phyloP scores from a whole-genome alignment of 2,329 filamentous ascomycete species.

The Xylaria hypoxylon region DNA sequence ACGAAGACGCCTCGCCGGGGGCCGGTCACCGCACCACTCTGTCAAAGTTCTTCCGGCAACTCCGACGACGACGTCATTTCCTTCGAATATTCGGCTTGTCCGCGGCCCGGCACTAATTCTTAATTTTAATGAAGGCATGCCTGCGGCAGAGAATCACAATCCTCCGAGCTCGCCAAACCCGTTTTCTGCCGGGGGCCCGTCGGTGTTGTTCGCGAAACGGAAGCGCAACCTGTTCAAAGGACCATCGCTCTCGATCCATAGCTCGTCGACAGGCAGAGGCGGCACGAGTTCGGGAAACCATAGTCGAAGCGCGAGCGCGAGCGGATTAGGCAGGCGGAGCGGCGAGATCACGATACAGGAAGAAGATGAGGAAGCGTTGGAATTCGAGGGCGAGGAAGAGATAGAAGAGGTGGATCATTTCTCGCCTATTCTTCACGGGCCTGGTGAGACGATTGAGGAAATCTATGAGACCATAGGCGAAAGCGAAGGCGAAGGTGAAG shows the following conservation, averaged over 20 bases:
- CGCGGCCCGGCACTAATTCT: conserved; percentile 68
- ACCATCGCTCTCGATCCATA: conserved; percentile 71
- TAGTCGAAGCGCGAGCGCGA: conserved; percentile 71
- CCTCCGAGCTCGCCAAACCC: conserved; percentile 68
- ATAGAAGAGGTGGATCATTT: conserved; percentile 53
- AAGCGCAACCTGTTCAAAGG: conserved; percentile 88
- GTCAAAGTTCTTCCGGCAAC: conserved; percentile 96
- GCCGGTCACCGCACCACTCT: conserved; percentile 85
- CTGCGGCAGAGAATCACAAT: conserved; percentile 55
- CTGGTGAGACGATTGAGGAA: conserved; percentile 51
- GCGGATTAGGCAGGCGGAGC: conserved; percentile 72
- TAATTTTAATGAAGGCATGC: conserved; percentile 70
- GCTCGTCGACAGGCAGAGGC: conserved; percentile 50
- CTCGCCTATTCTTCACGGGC: conserved; percentile 47
- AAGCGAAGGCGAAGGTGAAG: conserved; percentile 31
- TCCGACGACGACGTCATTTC: conserved; percentile 79
- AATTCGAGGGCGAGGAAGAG: conserved; percentile 47
- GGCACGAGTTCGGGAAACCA: conserved; percentile 53
- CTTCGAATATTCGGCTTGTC: conserved; percentile 86
- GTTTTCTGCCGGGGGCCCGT: conserved; percentile 63
- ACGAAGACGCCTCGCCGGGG: conserved; percentile 73
- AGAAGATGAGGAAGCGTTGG: conserved; percentile 66
- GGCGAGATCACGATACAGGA: conserved; percentile 80
- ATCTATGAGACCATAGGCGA: conserved; percentile 49
- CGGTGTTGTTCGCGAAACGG: conserved; percentile 80